phyloP scores from a whole-genome alignment of 75 land plant genomes.

The Cupressus sempervirens region DNA sequence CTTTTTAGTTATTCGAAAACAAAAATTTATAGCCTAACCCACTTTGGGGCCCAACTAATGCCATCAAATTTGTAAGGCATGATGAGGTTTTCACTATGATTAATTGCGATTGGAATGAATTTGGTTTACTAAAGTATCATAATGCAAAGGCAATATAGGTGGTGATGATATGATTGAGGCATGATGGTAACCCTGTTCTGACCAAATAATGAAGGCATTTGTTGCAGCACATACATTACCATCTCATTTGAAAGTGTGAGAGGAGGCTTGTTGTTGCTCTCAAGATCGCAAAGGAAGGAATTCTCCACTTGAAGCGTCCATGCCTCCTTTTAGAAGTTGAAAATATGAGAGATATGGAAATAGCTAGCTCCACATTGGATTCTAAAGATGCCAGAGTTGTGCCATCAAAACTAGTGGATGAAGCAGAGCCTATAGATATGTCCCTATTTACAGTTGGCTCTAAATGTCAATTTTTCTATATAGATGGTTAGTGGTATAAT shows the following conservation, averaged over 20 bases:
- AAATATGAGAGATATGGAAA: conserved; percentile 9
- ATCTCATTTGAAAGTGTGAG: conserved; percentile 64
- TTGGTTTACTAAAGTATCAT: too few species aligned
- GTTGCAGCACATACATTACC: too few species aligned
- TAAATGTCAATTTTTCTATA: conserved; percentile 86
- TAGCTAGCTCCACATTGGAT: not conserved
- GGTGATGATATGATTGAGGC: too few species aligned
- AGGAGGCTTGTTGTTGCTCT: conserved; percentile 76
- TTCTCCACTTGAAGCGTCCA: conserved; percentile 71
- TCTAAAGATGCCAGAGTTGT: conserved; percentile 32
- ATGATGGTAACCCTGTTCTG: too few species aligned
- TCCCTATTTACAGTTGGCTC: conserved; percentile 47
- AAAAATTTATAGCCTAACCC: too few species aligned
- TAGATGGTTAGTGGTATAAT: conserved; percentile 90
- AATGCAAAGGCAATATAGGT: too few species aligned
- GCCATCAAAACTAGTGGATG: conserved; percentile 24
- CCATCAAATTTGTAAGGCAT: too few species aligned
- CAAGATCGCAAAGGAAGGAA: conserved; percentile 85
- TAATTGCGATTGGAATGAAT: too few species aligned
- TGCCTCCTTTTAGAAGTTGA: conserved; percentile 67
- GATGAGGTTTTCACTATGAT: too few species aligned
- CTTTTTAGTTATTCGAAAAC: too few species aligned
- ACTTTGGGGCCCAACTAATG: too few species aligned
- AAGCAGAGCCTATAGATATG: conserved; percentile 32
- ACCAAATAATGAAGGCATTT: too few species aligned